Evolutionary conservation across 2,329 filamentous ascomycete species (phyloP), one percentile per base, ranked within the genome.

Genomic region (Penicillium griseofulvum): DNA sequence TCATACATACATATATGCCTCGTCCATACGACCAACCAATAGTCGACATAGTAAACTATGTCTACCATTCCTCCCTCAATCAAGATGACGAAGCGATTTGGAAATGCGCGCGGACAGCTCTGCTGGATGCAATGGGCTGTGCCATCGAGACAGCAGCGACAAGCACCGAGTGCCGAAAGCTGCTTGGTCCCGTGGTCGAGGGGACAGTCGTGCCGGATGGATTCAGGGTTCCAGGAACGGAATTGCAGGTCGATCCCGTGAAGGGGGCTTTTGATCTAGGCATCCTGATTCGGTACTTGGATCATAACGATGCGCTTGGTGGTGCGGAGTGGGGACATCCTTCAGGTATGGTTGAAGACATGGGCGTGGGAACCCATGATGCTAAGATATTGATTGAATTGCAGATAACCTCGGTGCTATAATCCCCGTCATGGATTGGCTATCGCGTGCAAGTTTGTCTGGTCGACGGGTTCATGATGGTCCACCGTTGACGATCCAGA

Each of bases 291-390:
- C 65, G 75, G 26, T 77, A 75, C 49, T 57, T 77, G 14, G 75
- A 78, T 55, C 74, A 76, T 47, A 78, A 76, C 48, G 76, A 78
- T 65, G 74, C 69, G 5, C 65, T 71, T n/a, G 52, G 62, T 9
- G 75, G 73, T 0, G 66, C 64, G n/a, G 75, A 78, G 62, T 77
- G 75, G 75, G 74, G 74, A 1, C 75, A 77, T 65, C 75, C 75
- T 12, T 75, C 69, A 50, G 66, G 65, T 68, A 65, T 26, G 24
- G 11, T n/a, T 33, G n/a, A n/a, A 17, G 37, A 49, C n/a, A 28
- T 29, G 11, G 4, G 2, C 19, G 5, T 28, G 29, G 16, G 6
- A 24, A 31, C 17, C 5, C 3, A 12, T 37, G n/a, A 24, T 4
- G 11, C 45, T 39, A 14, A 48, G 2, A 34, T 31, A 24, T n/a